These are phyloP conservation scores for Leishmania martiniquensis DNA, from an alignment of 208 protist genomes.

Conservation along the genomic window DNA sequence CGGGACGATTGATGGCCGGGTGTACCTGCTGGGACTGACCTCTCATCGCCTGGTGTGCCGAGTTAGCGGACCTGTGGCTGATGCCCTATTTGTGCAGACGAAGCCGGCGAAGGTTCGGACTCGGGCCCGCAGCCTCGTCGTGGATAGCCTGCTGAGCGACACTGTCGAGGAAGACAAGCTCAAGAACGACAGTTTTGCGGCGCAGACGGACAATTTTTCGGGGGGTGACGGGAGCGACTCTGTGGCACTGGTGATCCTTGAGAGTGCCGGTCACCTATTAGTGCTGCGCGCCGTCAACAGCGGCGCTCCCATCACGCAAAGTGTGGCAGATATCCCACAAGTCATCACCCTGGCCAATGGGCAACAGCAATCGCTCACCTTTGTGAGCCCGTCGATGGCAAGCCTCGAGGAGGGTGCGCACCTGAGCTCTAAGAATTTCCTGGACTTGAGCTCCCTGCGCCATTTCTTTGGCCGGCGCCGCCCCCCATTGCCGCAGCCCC, in stretches of 20 bases:
- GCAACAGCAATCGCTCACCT: conserved; percentile 19
- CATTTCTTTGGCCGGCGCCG: conserved; percentile 38
- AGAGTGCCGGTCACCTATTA: conserved; percentile 66
- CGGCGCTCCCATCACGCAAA: conserved; percentile 32
- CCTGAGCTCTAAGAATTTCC: conserved; percentile 49
- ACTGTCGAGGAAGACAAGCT: conserved; percentile 13
- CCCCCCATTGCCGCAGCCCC: conserved; percentile 4
- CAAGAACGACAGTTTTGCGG: conserved; percentile 16
- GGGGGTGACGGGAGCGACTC: conserved; percentile 19
- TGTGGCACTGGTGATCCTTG: conserved; percentile 61
- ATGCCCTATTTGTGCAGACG: conserved; percentile 65
- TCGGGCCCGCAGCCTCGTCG: conserved; percentile 28
- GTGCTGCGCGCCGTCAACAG: conserved; percentile 57
- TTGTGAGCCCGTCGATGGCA: conserved; percentile 14
- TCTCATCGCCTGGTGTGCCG: conserved; percentile 39
- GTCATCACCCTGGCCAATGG: conserved; percentile 45
- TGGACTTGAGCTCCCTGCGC: conserved; percentile 52
- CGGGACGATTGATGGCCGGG: conserved; percentile 64
- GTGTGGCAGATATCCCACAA: conserved; percentile 69
- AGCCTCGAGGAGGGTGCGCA: conserved; percentile 9
- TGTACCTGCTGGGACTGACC: conserved; percentile 44
- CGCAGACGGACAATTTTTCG: conserved; percentile 9
- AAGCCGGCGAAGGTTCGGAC: conserved; percentile 3
- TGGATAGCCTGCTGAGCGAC: conserved; percentile 40
- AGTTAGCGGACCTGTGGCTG: conserved; percentile 71